Conservation (phyloP, 805 yeast species). For the Candida anglica region DNA sequence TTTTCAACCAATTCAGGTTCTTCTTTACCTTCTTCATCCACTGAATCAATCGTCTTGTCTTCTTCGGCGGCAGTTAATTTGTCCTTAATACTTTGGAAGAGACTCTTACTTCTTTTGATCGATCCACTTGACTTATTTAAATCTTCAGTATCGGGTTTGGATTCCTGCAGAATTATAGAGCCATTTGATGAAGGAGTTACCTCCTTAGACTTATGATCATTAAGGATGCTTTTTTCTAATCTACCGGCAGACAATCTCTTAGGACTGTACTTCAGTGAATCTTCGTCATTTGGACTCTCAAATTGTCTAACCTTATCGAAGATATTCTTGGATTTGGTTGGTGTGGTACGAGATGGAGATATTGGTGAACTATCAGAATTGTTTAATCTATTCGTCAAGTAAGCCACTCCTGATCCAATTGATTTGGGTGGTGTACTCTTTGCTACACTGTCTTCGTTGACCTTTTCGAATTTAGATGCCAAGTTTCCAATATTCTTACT, state of each 20-base stretch:
- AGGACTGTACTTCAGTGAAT: no score
- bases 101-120: background rate
- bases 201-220: no score
- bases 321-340: slow-evolving; percentile 16
- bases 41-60: slow-evolving; percentile 14
- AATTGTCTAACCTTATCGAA: slow-evolving; percentile 35
- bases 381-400: slow-evolving; percentile 24
- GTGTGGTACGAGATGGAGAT: slow-evolving; percentile 17
- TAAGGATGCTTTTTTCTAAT: background rate
- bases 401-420: slow-evolving; percentile 14
- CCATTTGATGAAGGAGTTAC: no score
- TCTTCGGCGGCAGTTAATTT: background rate
- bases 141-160: no score
- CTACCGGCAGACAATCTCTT: no score
- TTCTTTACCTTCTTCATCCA: slow-evolving; percentile 14
- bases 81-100: slow-evolving; percentile 1
- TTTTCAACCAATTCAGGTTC: no score
- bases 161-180: no score
- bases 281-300: no score
- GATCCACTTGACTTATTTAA: background rate
- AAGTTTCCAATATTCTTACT: slow-evolving; percentile 13
- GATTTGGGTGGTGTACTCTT: slow-evolving; percentile 6
- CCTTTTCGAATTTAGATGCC: slow-evolving; percentile 19
- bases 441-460: background rate
- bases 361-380: slow-evolving; percentile 12